Evolutionary conservation across 2,329 filamentous ascomycete species (phyloP), one percentile per base, ranked within the genome.

Genomic region (Cercospora zeina): DNA sequence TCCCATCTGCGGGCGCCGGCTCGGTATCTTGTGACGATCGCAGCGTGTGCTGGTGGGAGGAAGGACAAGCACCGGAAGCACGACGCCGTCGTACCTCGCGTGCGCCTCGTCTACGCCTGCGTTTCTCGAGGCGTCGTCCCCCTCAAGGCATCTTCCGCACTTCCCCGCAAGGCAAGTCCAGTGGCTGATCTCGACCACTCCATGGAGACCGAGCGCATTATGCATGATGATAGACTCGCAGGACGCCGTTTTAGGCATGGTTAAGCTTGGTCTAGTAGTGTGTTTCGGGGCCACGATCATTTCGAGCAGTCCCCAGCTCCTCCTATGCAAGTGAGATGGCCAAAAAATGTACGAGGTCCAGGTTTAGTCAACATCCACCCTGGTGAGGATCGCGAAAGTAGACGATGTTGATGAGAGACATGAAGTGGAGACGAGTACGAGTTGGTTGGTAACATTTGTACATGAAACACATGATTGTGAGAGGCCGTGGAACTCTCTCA

Each of bases 61-160:
- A 39, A 16, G 37, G 21, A 56, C 54, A 56, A 56, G 54, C 54
- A 42, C 27, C 34, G 10, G 14, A 58, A 58, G 42, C 42, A 16
- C 27, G 27, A 34, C 19, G 49, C 49, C 6, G 27, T 58, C 56
- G 34, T 49, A 34, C 42, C 39, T 58, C 56, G 56, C 56, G 45
- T 50, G 45, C 45, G 56, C 56, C 56, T 58, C 45, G 56, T 30
- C 31, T 34, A 58, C 45, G 56, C 42, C 45, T 51, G 42, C 56
- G 7, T 50, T 0, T 45, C 27, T 30, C 4, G 31, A 39, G 31
- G 31, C 53, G 36, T 42, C n/a, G 24, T 24, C 11, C 54, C 11
- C 39, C n/a, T 49, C 42, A 51, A 51, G 45, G 33, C 31, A 51
- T 21, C 8, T 51, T 33, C 45, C 56, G 45, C 37, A 27, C 14